These are phyloP conservation scores for Stentor coeruleus DNA, from an alignment of 73 alveolate genomes.

Conservation along the genomic window DNA sequence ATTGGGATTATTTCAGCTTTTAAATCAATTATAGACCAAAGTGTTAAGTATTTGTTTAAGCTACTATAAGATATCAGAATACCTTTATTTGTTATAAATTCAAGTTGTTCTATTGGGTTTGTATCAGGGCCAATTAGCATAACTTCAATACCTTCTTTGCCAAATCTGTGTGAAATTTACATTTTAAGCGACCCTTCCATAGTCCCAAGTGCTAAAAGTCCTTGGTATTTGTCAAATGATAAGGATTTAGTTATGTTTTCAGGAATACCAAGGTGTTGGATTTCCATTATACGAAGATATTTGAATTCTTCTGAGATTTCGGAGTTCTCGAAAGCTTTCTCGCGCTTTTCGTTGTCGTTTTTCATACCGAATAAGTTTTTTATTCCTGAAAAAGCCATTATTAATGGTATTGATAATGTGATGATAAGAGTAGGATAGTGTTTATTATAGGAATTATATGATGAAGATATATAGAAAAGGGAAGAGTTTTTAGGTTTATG, in stretches of 20 bases:
- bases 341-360: not conserved
- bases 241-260: not conserved
- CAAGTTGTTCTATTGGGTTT: slow-evolving; percentile 11
- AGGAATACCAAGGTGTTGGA: slow-evolving; percentile 18
- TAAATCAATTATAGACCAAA: not conserved
- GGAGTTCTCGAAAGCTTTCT: slow-evolving; percentile 18
- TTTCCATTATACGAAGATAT: not conserved
- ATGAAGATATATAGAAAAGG: too few relatives aligned
- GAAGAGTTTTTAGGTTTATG: too few relatives aligned
- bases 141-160: slow-evolving; percentile 9
- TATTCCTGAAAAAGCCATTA: slow-evolving; percentile 20
- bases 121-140: not conserved
- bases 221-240: not conserved
- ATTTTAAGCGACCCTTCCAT: not conserved
- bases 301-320: not conserved
- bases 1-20: not conserved
- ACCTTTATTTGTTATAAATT: slow-evolving; percentile 1
- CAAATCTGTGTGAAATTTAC: not conserved
- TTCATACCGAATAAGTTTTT: slow-evolving; percentile 5
- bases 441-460: too few relatives aligned
- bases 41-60: not conserved
- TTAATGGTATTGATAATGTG: too few relatives aligned
- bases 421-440: too few relatives aligned
- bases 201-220: slow-evolving; percentile 1
- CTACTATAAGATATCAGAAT: not conserved